Percentiles rank a stretch among this genome's conserved stretches.
These are phyloP conservation scores for Cercophora scortea DNA, from an alignment of 495 filamentous ascomycete genomes.

Conservation along the genomic window DNA sequence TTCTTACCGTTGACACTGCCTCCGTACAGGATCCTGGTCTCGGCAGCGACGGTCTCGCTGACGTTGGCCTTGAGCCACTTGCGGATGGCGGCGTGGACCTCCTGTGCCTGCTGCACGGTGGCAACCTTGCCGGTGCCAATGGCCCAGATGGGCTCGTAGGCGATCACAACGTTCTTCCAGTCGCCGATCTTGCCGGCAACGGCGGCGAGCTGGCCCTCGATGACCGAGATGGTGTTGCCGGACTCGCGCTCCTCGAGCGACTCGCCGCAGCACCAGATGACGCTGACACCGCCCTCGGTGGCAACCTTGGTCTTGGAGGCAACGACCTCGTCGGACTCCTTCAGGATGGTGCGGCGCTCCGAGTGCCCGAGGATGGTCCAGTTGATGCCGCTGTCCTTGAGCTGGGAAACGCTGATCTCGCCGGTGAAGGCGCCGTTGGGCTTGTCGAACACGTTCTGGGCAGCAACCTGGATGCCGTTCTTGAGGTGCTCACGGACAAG, in stretches of 20 bases:
- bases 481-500: constrained; percentile 67
- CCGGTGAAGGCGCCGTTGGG: constrained; percentile 96
- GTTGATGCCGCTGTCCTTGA: constrained; percentile 76
- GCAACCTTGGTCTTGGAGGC: constrained; percentile 90
- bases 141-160: constrained; percentile 99
- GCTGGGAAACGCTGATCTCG: constrained; percentile 85
- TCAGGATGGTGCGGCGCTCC: constrained; percentile 80
- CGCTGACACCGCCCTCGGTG: constrained; percentile 74
- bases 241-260: constrained; percentile 84
- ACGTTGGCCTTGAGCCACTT: constrained; percentile 74
- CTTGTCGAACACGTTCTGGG: constrained; percentile 96
- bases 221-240: constrained; percentile 81
- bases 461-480: constrained; percentile 62
- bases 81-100: constrained; percentile 89
- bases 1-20: constrained; percentile 98
- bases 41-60: constrained; percentile 60
- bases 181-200: constrained; percentile 63
- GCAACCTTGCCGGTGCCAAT: constrained; percentile 98
- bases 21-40: constrained; percentile 88
- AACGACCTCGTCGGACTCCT: constrained; percentile 79
- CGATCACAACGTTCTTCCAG: constrained; percentile 91
- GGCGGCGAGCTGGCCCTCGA: constrained; percentile 69
- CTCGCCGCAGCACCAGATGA: constrained; percentile 96
- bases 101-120: constrained; percentile 86
- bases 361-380: constrained; percentile 92